Base-by-base conservation (phyloP, 192 early-diverging fungal genomes). In the Coemansia sp. region DNA sequence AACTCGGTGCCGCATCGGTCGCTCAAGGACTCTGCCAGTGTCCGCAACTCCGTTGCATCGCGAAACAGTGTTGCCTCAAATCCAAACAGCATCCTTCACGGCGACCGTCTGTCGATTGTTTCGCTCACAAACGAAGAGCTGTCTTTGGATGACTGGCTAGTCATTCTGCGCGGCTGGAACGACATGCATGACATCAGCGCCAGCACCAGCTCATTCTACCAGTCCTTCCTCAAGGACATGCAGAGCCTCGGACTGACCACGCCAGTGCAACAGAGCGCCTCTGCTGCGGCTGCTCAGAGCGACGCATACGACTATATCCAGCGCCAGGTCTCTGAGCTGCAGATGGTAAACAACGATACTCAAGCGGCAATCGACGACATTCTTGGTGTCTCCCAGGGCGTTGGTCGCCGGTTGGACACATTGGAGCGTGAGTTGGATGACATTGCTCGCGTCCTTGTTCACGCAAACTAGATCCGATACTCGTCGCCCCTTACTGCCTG, bases 361-460 rank as follows among this genome's bases (percentile, higher is more conserved):
- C 64, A 75, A 60, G 24, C 51, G 23, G 64, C 72, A 0, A 59
- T 75, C 27, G 72, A 75, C 34, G 72, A 67, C 18, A 75, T 75
- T 17, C 59, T 75, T 17, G 36, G 60, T 19, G 72, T 64, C 23
- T 75, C 72, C 8, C 64, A 68, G 36, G 72, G 72, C 42, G 72
- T 75, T 39, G 64, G 64, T 27, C 64, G 57, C 29, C 72, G 72
- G 15, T 42, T 75, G 9, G 72, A 75, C 29, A 34, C 72, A 23
- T 55, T 75, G 8, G 72, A 75, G 46, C 60, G 53, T 36, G 72
- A 75, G 43, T 53, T 75, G 23, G 72, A 75, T 22, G 60, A 68
- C 34, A 63, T 75, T 53, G 72, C 61, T n/a, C 65, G 65, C 13
- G 13, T 64, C 35, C 53, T 75, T 36, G 60, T 75, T 14, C 65